These are phyloP conservation scores for Vigna hirtella DNA, from an alignment of 306 rosid species.

Conservation along the genomic window DNA sequence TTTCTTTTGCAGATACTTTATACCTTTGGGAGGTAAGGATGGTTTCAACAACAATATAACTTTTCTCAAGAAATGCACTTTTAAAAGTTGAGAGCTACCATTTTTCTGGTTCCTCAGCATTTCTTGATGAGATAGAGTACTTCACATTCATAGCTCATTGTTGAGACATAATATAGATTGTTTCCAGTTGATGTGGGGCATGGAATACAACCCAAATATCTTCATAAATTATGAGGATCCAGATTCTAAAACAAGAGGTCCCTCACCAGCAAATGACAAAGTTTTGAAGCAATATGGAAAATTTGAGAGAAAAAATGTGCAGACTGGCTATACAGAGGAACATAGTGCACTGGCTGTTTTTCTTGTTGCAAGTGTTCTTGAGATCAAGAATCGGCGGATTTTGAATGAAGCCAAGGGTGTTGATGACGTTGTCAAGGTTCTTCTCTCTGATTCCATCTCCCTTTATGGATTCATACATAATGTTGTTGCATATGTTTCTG, in stretches of 20 bases:
- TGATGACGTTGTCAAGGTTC: slow-evolving; percentile 86
- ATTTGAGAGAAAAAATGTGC: slow-evolving; percentile 75
- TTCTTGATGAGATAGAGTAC: slow-evolving; percentile 37
- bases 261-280: slow-evolving; percentile 56
- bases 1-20: slow-evolving; percentile 86
- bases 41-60: slow-evolving; percentile 28
- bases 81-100: slow-evolving; percentile 32
- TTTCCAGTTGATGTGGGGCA: slow-evolving; percentile 98
- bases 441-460: slow-evolving; percentile 34
- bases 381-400: slow-evolving; percentile 77
- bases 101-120: slow-evolving; percentile 29
- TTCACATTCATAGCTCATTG: slow-evolving; percentile 50
- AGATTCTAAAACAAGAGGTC: slow-evolving; percentile 40
- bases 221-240: slow-evolving; percentile 65
- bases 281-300: slow-evolving; percentile 81
- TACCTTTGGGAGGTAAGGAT: slow-evolving; percentile 96
- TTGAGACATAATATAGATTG: slow-evolving; percentile 75
- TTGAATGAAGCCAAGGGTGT: slow-evolving; percentile 87
- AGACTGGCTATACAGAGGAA: slow-evolving; percentile 64
- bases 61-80: slow-evolving; percentile 28
- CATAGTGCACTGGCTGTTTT: slow-evolving; percentile 70
- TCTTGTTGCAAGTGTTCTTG: slow-evolving; percentile 91
- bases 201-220: slow-evolving; percentile 95
- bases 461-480: neutral
- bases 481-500: slow-evolving; percentile 32